These are phyloP conservation scores for Leishmania tarentolae DNA, from an alignment of 208 protist species.

Conservation along the genomic window DNA sequence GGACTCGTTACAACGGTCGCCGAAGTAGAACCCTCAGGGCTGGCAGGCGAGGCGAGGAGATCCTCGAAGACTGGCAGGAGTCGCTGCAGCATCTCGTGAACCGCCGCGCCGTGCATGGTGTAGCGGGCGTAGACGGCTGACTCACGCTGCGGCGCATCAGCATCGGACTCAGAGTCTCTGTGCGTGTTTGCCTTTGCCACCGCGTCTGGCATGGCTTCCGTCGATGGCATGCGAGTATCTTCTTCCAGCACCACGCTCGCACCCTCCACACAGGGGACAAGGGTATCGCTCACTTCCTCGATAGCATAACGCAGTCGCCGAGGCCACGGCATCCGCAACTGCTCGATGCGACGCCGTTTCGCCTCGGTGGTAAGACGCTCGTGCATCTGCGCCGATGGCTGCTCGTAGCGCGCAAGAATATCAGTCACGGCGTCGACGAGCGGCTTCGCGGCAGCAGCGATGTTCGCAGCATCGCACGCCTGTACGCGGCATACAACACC, in stretches of 20 bases:
- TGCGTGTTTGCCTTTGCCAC: conserved; percentile 1
- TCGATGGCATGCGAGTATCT: conserved; percentile 11
- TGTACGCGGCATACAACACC: conserved; percentile 23
- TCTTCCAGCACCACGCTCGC: conserved; percentile 11
- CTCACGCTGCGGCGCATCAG: conserved; percentile 1
- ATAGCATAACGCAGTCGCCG: conserved; percentile 19
- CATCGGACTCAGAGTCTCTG: conserved; percentile 17
- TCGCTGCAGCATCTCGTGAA: conserved; percentile 15
- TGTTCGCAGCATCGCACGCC: conserved; percentile 5
- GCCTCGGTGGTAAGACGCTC: not conserved
- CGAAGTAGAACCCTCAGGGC: not conserved
- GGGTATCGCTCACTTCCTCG: conserved; percentile 18
- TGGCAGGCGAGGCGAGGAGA: conserved; percentile 16
- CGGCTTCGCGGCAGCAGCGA: conserved; percentile 22
- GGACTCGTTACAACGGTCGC: not conserved
- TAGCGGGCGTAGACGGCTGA: conserved; percentile 34
- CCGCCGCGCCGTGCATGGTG: conserved; percentile 13
- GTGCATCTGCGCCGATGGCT: not conserved
- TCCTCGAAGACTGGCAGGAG: conserved; percentile 23
- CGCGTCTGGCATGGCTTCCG: not conserved
- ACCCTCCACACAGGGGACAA: conserved; percentile 11
- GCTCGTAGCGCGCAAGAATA: conserved; percentile 16
- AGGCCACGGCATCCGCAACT: conserved; percentile 19
- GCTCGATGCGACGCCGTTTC: conserved; percentile 52
- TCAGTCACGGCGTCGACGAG: conserved; percentile 13